Conservation (phyloP, 2,329 filamentous ascomycete genomes). For the Sclerotinia sclerotiorum region DNA sequence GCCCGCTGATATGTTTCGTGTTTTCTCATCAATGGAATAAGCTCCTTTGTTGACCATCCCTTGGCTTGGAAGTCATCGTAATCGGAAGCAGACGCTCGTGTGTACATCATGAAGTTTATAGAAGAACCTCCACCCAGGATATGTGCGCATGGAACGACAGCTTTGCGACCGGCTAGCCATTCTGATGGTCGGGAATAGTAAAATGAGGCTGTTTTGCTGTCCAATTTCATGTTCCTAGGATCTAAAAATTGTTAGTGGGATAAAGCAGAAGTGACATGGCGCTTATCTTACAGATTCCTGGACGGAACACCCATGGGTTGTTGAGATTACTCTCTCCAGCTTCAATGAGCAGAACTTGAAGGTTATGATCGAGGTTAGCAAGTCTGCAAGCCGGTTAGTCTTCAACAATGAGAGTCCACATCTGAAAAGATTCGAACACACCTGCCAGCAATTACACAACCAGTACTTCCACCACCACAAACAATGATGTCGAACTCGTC, state of each 20-base stretch:
- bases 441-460: constrained; percentile 51
- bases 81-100: constrained; percentile 47
- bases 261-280: constrained; percentile 44
- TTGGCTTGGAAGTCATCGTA: constrained; percentile 55
- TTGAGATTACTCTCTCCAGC: constrained; percentile 54
- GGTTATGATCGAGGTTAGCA: constrained; percentile 49
- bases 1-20: constrained; percentile 55
- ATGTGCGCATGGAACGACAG: constrained; percentile 46
- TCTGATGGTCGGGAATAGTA: constrained; percentile 60
- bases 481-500: constrained; percentile 54
- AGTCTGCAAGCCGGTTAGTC: constrained; percentile 42
- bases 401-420: not conserved
- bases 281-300: constrained; percentile 51
- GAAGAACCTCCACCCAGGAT: constrained; percentile 63
- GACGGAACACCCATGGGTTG: constrained; percentile 51
- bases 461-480: constrained; percentile 50
- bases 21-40: constrained; percentile 57
- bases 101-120: constrained; percentile 60
- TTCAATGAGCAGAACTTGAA: constrained; percentile 53
- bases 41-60: constrained; percentile 54
- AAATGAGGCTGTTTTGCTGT: constrained; percentile 63
- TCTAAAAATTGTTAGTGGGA: constrained; percentile 29
- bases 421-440: constrained; percentile 19
- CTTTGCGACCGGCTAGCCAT: constrained; percentile 62
- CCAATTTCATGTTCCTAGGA: constrained; percentile 40